These are phyloP conservation scores for Urtica urens DNA, from an alignment of 306 rosid species.

Conservation along the genomic window DNA sequence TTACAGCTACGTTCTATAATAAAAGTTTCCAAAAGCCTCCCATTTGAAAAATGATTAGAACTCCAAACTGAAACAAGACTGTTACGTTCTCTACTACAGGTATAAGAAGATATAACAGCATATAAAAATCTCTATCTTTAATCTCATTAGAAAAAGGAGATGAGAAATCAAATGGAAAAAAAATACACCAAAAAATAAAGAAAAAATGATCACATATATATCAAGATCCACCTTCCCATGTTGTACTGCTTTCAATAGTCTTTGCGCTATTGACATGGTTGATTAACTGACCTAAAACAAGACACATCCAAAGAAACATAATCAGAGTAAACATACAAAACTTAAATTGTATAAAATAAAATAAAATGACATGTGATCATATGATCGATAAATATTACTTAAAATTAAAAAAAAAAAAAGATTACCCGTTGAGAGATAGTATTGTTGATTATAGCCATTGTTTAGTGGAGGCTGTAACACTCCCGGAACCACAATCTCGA, in stretches of 20 bases:
- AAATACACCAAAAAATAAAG: neutral
- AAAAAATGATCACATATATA: neutral
- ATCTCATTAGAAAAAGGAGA: neutral
- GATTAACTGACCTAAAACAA: constrained; percentile 16
- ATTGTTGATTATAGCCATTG: constrained; percentile 26
- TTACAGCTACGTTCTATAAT: too few relatives aligned
- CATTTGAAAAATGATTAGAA: too few relatives aligned
- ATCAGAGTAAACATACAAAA: too few relatives aligned
- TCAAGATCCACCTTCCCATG: constrained; percentile 20
- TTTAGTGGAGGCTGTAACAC: constrained; percentile 24
- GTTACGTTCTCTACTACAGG: too few relatives aligned
- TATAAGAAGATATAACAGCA: too few relatives aligned
- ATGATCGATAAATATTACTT: neutral
- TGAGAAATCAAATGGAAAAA: neutral
- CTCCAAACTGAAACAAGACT: too few relatives aligned
- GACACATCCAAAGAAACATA: too few relatives aligned
- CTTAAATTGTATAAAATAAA: neutral
- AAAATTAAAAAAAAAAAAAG: neutral
- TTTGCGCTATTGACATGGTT: constrained; percentile 16
- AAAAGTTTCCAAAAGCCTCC: too few relatives aligned
- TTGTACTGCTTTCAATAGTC: constrained; percentile 11
- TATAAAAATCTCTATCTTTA: too few relatives aligned
- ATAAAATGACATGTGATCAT: too few relatives aligned
- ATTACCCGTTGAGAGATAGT: constrained; percentile 38
- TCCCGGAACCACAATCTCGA: constrained; percentile 19